Conservation (phyloP, 441 rosid species). For the Biscutella laevigata region DNA sequence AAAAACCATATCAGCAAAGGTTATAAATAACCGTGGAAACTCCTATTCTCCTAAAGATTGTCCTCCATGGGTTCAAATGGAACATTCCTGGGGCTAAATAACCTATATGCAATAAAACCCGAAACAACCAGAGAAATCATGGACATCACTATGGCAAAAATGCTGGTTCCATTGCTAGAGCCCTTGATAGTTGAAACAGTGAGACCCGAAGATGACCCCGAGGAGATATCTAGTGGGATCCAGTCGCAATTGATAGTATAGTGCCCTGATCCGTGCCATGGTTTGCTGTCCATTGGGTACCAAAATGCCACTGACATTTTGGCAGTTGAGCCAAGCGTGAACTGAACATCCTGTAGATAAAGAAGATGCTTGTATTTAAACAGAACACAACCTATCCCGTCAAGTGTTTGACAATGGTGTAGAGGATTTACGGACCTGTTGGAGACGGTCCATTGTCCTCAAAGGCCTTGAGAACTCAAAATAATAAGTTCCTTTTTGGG, state of each 20-base stretch:
- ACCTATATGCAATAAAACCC: constrained; percentile 44
- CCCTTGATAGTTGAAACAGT: constrained; percentile 29
- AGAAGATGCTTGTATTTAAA: background rate
- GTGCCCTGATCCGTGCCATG: constrained; percentile 88
- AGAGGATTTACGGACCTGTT: constrained; percentile 53
- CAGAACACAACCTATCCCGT: background rate
- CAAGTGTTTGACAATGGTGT: background rate
- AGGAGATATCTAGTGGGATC: constrained; percentile 55
- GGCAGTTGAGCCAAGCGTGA: constrained; percentile 56
- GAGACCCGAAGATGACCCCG: constrained; percentile 30
- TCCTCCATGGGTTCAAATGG: constrained; percentile 43
- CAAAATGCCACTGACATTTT: constrained; percentile 87
- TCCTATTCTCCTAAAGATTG: constrained; percentile 30
- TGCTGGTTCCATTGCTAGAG: constrained; percentile 42
- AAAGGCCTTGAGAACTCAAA: constrained; percentile 89
- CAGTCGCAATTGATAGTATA: constrained; percentile 73
- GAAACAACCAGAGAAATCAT: constrained; percentile 48
- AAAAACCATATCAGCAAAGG: background rate
- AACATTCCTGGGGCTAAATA: constrained; percentile 25
- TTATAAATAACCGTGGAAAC: constrained; percentile 9
- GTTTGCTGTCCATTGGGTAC: constrained; percentile 71
- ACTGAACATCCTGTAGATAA: constrained; percentile 71
- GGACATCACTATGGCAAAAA: constrained; percentile 59
- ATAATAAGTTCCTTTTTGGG: constrained; percentile 66
- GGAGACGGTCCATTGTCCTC: constrained; percentile 82